Conservation (phyloP, 805 yeast species). For the Zygosaccharomyces rouxii region DNA sequence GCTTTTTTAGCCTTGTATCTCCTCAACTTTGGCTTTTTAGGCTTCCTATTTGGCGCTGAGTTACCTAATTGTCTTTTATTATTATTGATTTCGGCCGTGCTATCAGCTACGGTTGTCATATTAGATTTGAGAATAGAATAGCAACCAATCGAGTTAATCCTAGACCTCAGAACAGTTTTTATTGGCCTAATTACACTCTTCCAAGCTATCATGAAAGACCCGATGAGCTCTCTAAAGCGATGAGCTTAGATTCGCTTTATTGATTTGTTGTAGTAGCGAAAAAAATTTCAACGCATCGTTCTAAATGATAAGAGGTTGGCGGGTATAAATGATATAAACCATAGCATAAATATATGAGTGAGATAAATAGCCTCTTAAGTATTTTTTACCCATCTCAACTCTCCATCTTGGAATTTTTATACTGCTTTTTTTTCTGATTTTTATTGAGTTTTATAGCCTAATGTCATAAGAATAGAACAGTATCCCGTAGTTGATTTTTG, state of each 20-base stretch:
- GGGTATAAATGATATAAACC: not conserved
- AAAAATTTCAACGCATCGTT: slow-evolving; percentile 4
- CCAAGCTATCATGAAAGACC: not conserved
- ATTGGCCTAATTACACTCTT: not conserved
- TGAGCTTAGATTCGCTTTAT: slow-evolving; percentile 2
- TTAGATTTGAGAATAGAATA: not conserved
- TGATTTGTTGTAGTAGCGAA: not conserved
- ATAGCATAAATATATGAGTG: not conserved
- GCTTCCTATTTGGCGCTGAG: slow-evolving; percentile 12
- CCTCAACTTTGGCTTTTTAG: slow-evolving; percentile 40
- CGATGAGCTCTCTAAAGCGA: not conserved
- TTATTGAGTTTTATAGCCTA: too few species aligned
- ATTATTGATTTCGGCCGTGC: slow-evolving; percentile 2
- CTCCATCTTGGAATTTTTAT: too few species aligned
- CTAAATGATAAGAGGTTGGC: not conserved
- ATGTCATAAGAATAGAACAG: too few species aligned
- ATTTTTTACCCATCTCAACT: too few species aligned
- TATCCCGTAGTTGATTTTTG: too few species aligned
- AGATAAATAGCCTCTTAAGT: not conserved
- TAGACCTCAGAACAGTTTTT: not conserved
- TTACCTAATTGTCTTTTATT: slow-evolving; percentile 8
- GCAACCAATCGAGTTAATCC: not conserved
- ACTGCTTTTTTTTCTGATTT: too few species aligned
- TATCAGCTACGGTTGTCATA: slow-evolving; percentile 2
- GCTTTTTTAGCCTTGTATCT: slow-evolving; percentile 58